Evolutionary conservation across 345 rosid genomes (phyloP).

Genomic region (Murraya paniculata): DNA sequence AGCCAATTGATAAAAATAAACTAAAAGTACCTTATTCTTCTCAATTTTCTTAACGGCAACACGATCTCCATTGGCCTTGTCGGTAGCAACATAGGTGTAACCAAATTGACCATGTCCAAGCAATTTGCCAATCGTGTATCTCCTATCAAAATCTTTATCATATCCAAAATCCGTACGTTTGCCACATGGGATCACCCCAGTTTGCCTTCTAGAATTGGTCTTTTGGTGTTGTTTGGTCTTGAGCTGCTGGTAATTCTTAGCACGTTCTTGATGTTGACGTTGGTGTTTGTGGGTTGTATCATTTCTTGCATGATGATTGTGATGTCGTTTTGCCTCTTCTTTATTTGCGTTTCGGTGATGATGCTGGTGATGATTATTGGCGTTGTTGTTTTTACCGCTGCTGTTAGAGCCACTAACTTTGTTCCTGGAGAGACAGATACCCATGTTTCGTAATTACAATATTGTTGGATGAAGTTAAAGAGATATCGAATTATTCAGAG

Average conservation of each 20-base stretch:
- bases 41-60: conserved; percentile 63
- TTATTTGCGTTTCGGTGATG: conserved; percentile 17
- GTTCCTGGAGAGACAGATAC: conserved; percentile 69
- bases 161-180: conserved; percentile 59
- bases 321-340: background rate
- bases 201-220: conserved; percentile 16
- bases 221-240: conserved; percentile 1
- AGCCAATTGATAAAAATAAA: background rate
- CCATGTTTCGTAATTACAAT: conserved; percentile 36
- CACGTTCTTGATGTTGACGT: background rate
- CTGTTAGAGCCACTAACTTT: conserved; percentile 60
- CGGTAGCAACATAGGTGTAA: conserved; percentile 58
- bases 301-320: background rate
- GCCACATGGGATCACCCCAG: conserved; percentile 40
- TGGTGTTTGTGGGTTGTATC: background rate
- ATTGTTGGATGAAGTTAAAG: background rate
- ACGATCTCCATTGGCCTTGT: conserved; percentile 48
- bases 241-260: background rate
- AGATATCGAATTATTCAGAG: too few species aligned
- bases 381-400: conserved; percentile 22
- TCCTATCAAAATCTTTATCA: conserved; percentile 43
- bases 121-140: conserved; percentile 49
- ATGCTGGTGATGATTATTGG: background rate
- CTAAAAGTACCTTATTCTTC: conserved; percentile 40
- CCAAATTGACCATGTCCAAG: conserved; percentile 70